A percentile compares a stretch with the other conserved stretches of the same genome.
These are phyloP conservation scores for Curvularia eragrostidis DNA, from an alignment of 2,329 filamentous ascomycete genomes.

Conservation along the genomic window DNA sequence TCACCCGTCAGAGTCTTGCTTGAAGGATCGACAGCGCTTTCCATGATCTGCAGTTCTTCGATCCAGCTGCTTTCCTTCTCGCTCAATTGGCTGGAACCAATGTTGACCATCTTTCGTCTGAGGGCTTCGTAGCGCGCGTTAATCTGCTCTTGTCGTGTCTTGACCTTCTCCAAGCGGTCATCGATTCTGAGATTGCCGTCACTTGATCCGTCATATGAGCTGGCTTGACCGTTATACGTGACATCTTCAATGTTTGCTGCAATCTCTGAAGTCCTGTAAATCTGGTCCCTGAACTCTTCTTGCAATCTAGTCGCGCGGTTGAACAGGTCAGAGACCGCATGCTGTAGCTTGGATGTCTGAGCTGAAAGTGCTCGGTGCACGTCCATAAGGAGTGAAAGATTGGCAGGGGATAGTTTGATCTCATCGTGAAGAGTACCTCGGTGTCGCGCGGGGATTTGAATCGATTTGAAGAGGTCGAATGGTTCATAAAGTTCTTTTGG, in stretches of 20 bases:
- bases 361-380: conserved; percentile 73
- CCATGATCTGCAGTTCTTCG: conserved; percentile 60
- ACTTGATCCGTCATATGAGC: conserved; percentile 53
- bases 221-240: conserved; percentile 61
- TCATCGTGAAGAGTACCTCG: conserved; percentile 70
- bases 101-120: conserved; percentile 55
- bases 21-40: conserved; percentile 47
- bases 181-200: conserved; percentile 65
- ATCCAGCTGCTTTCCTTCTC: conserved; percentile 68
- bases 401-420: conserved; percentile 72
- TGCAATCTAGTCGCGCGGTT: conserved; percentile 72
- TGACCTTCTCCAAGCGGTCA: conserved; percentile 62
- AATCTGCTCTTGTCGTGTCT: conserved; percentile 64
- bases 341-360: conserved; percentile 72
- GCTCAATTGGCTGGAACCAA: conserved; percentile 64
- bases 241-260: conserved; percentile 71
- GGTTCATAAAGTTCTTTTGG: conserved; percentile 65
- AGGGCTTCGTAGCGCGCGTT: conserved; percentile 66
- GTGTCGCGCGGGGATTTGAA: conserved; percentile 67
- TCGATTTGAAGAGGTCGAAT: conserved; percentile 63
- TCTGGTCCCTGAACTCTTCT: conserved; percentile 70
- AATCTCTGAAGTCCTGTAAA: conserved; percentile 70
- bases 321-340: conserved; percentile 76
- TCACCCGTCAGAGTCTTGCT: conserved; percentile 43
- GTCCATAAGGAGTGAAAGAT: conserved; percentile 73